phyloP scores from a whole-genome alignment of 257 asterid genomes.

The Nicotiana benthamiana region DNA sequence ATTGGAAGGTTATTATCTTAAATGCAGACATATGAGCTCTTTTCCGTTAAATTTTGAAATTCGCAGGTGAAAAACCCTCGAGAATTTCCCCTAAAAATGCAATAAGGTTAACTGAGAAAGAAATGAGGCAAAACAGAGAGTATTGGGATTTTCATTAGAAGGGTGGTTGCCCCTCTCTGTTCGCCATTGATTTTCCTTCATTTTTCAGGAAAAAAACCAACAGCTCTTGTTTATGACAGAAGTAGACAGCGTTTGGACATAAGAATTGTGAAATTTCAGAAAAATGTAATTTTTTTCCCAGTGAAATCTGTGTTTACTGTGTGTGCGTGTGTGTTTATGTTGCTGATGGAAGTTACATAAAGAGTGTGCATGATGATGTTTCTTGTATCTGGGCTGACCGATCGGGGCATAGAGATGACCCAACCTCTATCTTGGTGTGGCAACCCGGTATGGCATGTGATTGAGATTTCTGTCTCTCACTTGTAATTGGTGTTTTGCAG shows the following conservation, averaged over 20 bases:
- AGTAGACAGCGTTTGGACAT: too few relatives aligned
- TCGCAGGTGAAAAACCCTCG: too few relatives aligned
- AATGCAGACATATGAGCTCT: too few relatives aligned
- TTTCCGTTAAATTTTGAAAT: too few relatives aligned
- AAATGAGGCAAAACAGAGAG: slow-evolving; percentile 4
- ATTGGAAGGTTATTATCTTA: not conserved
- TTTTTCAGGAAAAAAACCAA: not conserved
- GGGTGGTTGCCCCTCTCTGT: slow-evolving; percentile 57
- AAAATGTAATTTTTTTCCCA: too few relatives aligned
- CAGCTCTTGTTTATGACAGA: not conserved
- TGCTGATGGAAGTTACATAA: too few relatives aligned
- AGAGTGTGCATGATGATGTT: too few relatives aligned
- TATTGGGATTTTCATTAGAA: not conserved
- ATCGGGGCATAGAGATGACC: slow-evolving; percentile 6
- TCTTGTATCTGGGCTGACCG: too few relatives aligned
- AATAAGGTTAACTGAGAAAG: not conserved
- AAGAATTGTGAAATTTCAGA: not conserved
- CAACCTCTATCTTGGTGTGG: slow-evolving; percentile 36
- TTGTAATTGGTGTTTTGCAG: slow-evolving; percentile 8
- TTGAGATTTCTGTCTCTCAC: not conserved
- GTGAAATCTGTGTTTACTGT: too few relatives aligned
- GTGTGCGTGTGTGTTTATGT: too few relatives aligned
- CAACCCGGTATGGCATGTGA: not conserved
- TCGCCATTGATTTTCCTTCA: slow-evolving; percentile 20
- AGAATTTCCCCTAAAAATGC: not conserved